Evolutionary conservation across 1,284 basidiomycete genomes (phyloP), one percentile per base, ranked within the genome.

Genomic region (Microbotryum silenes-acaulis): DNA sequence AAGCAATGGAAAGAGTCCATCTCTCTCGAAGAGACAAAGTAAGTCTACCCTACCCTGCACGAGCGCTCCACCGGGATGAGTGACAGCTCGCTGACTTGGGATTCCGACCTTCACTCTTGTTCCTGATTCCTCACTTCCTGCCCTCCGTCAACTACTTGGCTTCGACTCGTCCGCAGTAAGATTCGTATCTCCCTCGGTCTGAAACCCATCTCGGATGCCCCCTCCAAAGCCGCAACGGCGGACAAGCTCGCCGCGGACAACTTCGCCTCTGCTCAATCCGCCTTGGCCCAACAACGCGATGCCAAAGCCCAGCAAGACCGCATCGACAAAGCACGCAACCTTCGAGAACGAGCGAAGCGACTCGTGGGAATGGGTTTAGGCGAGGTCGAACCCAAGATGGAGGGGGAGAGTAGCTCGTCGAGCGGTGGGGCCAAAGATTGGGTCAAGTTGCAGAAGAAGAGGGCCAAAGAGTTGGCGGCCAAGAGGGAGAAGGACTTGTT

Each of bases 121-220:
- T 10, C 47, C 5, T n/a, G 14, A 23, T 25, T 27, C 4, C 9
- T 6, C 53, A 54, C 23, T 27, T 27, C n/a, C n/a, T n/a, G n/a
- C n/a, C n/a, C n/a, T n/a, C n/a, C n/a, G n/a, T n/a, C n/a, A n/a
- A n/a, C n/a, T n/a, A n/a, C n/a, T n/a, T n/a, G 18, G 44, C 51
- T 33, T 33, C 44, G 6, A 9, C n/a, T 45, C 42, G n/a, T 21
- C 21, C 25, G n/a, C 60, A 71, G 68, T 81, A 91, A 89, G 78
- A 90, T 97, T 74, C 91, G 96, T 79, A 84, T 96, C 66, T 88
- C 86, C 9, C 83, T 97, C 51, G 96, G 96, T 71, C 85, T 99
- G 66, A 91, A 92, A 75, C 94, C 94, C 45, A 83, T 98, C 60
- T 87, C 85, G 5, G 90, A 89, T 67, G 80, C 77, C 29, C 83